Evolutionary conservation across 2,329 filamentous ascomycete genomes (phyloP).

Genomic region (Ophiocordyceps robertsii): DNA sequence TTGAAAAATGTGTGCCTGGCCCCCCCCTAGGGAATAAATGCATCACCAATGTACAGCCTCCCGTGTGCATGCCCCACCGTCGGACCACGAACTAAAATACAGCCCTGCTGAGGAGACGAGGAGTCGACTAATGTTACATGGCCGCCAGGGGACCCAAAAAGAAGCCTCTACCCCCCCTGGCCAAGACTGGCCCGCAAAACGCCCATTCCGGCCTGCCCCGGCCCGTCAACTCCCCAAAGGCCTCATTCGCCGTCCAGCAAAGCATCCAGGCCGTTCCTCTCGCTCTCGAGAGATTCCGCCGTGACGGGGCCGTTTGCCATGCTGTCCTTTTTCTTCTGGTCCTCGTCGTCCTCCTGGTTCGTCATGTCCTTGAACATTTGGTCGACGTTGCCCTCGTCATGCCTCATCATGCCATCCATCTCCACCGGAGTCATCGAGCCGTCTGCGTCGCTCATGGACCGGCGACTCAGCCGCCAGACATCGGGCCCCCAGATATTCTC

Average conservation of each 20-base stretch:
- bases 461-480: constrained; percentile 26
- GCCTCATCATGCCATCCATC: constrained; percentile 17
- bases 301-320: constrained; percentile 20
- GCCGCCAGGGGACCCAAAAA: too few relatives aligned
- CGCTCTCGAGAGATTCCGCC: constrained; percentile 28
- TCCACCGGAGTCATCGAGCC: constrained; percentile 13
- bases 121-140: too few relatives aligned
- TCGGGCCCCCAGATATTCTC: constrained; percentile 37
- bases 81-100: too few relatives aligned
- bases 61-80: too few relatives aligned
- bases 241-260: constrained; percentile 27
- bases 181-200: not conserved
- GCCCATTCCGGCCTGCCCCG: not conserved
- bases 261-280: constrained; percentile 32
- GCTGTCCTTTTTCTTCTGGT: constrained; percentile 19
- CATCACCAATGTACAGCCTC: too few relatives aligned
- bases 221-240: not conserved
- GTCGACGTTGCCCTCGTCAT: constrained; percentile 34
- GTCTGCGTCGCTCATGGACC: constrained; percentile 13
- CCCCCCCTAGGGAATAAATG: too few relatives aligned
- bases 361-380: constrained; percentile 44
- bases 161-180: too few relatives aligned
- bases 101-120: too few relatives aligned
- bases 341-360: constrained; percentile 36
- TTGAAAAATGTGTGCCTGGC: too few relatives aligned